Evolutionary conservation across 2,329 filamentous ascomycete genomes (phyloP), one percentile per base, ranked within the genome.

Genomic region (Fusarium pseudonygamai): DNA sequence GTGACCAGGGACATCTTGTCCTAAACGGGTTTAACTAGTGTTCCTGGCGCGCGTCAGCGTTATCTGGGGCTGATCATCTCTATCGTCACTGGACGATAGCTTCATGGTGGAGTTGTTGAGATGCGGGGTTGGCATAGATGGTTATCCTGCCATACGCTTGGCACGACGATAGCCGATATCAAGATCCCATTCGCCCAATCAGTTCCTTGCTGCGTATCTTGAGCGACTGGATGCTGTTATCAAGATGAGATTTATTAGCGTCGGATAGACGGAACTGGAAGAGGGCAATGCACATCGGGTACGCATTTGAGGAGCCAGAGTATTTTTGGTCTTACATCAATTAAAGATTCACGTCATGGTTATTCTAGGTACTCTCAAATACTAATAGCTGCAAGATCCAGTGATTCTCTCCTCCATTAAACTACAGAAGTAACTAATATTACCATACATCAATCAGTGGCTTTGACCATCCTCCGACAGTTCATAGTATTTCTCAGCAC

Each of bases 401-500:
- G 8, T 8, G 16, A 28, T 16, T 13, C 20, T 28, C 24, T 28
- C 15, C 11, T 39, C 1, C 6, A 32, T 7, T 55, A n/a, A 15
- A n/a, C 34, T 55, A 16, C 3, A 26, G 3, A 39, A 39, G 20
- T 26, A n/a, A 18, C 6, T n/a, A n/a, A 2, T 12, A 18, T 15
- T 11, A 8, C n/a, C 18, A 22, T 26, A 4, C 2, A 14, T 26
- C 18, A 11, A 20, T 52, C 22, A 60, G 8, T 52, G 45, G 4
- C 32, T 22, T 26, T 52, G 42, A 7, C 52, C 63, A 16, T 42
- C 49, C 30, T 53, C 53, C 2, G 53, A 55, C 13, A 75, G 49
- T 20, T 65, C 18, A 30, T 42, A 45, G 37, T 75, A 76, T 39
- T 59, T 71, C 10, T 24, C n/a, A 7, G 72, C 67, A 47, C 72